Conservation (phyloP, 495 filamentous ascomycete genomes). For the Aspergillus bertholletiae region DNA sequence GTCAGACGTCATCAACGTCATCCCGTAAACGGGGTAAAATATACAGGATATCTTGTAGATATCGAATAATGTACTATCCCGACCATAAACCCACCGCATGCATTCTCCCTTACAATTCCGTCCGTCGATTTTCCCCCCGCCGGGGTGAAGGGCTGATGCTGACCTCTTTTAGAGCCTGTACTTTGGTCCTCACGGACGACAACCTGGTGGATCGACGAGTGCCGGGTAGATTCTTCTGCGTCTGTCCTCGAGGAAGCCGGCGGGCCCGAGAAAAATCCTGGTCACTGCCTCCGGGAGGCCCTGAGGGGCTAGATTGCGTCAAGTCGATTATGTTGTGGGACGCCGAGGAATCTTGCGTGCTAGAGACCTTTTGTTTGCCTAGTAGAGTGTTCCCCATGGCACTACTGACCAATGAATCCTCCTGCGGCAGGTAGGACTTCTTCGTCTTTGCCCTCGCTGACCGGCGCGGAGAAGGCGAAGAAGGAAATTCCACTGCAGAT, state of each 20-base stretch:
- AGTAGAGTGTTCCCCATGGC: constrained; percentile 5
- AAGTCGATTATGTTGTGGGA: constrained; percentile 38
- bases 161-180: constrained; percentile 19
- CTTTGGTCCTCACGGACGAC: constrained; percentile 16
- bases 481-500: constrained; percentile 9
- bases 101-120: not conserved
- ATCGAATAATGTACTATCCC: too few relatives aligned
- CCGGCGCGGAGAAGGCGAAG: constrained; percentile 15
- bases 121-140: not conserved
- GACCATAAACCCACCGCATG: too few relatives aligned
- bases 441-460: constrained; percentile 10
- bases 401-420: constrained; percentile 8
- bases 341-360: constrained; percentile 17
- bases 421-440: constrained; percentile 6
- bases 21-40: too few relatives aligned
- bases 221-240: constrained; percentile 23
- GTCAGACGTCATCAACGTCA: constrained; percentile 7
- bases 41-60: constrained; percentile 4
- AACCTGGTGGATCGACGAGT: constrained; percentile 16
- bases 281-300: constrained; percentile 25
- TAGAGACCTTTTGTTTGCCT: not conserved
- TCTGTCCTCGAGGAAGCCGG: constrained; percentile 34
- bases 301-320: constrained; percentile 36
- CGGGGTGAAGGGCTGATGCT: constrained; percentile 24
- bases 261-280: constrained; percentile 27